Conservation (phyloP, 2,329 filamentous ascomycete species). For the Fusarium mangiferae region DNA sequence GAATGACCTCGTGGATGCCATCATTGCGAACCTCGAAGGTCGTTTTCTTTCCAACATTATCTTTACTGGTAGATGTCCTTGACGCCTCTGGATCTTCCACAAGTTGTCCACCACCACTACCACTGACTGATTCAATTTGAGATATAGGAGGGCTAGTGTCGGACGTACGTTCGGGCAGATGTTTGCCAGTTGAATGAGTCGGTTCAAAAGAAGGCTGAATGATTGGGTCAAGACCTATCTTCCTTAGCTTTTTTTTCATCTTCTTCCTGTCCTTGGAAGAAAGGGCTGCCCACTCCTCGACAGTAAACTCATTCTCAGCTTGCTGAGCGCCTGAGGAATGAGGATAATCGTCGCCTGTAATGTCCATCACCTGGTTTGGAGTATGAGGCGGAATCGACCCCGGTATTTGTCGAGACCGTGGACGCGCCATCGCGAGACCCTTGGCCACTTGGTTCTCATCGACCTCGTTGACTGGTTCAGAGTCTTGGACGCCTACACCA, state of each 20-base stretch:
- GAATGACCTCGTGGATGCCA: background rate
- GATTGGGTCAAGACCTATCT: constrained; percentile 32
- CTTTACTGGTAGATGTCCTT: background rate
- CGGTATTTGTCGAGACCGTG: constrained; percentile 6
- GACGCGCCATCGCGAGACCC: background rate
- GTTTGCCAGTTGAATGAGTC: background rate
- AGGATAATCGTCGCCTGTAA: background rate
- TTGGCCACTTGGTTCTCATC: constrained; percentile 47
- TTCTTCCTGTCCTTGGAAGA: constrained; percentile 36
- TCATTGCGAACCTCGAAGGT: background rate
- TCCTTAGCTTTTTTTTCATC: constrained; percentile 38
- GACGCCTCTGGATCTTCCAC: background rate
- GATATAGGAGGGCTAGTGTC: background rate
- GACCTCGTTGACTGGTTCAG: constrained; percentile 41
- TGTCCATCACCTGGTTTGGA: background rate
- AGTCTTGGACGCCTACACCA: constrained; percentile 7
- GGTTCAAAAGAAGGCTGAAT: constrained; percentile 14
- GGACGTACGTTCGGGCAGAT: background rate
- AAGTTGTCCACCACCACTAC: background rate
- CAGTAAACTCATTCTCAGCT: constrained; percentile 12
- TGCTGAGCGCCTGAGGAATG: background rate
- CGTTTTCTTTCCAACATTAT: background rate
- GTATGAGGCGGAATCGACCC: constrained; percentile 3
- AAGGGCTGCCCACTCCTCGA: constrained; percentile 30
- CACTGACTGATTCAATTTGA: background rate